Evolutionary conservation across 257 asterid species (phyloP).

Genomic region (Jacaranda copaia): DNA sequence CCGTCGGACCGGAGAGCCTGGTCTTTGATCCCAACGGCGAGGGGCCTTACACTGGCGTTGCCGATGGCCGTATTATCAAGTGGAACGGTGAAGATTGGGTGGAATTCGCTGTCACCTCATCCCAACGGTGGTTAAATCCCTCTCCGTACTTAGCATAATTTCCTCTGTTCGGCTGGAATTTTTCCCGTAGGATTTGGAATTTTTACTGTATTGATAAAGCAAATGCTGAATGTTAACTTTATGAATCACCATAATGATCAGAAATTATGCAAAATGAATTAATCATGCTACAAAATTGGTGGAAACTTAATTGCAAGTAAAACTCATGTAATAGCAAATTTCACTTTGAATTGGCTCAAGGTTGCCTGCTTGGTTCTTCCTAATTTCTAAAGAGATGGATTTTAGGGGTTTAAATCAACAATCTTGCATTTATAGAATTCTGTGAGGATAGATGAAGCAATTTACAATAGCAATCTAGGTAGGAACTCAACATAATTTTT

Average conservation of each 20-base stretch:
- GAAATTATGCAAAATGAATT: too few relatives aligned
- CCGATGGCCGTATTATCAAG: slow-evolving; percentile 74
- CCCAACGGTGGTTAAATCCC: slow-evolving; percentile 51
- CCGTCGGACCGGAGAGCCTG: slow-evolving; percentile 77
- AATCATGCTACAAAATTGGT: neutral
- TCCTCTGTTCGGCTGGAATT: neutral
- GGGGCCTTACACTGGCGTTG: slow-evolving; percentile 83
- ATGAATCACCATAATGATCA: too few relatives aligned
- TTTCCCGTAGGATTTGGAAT: neutral
- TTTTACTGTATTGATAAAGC: neutral
- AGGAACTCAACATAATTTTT: too few relatives aligned
- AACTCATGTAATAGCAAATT: neutral
- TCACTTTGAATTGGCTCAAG: neutral
- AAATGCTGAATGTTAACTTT: neutral
- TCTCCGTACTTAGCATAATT: neutral
- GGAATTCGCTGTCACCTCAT: slow-evolving; percentile 72
- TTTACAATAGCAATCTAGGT: too few relatives aligned
- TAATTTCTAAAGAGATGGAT: neutral
- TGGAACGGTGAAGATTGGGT: slow-evolving; percentile 57
- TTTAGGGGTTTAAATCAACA: neutral
- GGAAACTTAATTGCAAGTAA: neutral
- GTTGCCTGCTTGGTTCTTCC: too few relatives aligned
- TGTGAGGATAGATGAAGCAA: neutral
- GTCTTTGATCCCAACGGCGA: slow-evolving; percentile 67
- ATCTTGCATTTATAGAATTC: neutral